Conservation (phyloP, 1,284 basidiomycete genomes). For the Amylostereum areolatum region DNA sequence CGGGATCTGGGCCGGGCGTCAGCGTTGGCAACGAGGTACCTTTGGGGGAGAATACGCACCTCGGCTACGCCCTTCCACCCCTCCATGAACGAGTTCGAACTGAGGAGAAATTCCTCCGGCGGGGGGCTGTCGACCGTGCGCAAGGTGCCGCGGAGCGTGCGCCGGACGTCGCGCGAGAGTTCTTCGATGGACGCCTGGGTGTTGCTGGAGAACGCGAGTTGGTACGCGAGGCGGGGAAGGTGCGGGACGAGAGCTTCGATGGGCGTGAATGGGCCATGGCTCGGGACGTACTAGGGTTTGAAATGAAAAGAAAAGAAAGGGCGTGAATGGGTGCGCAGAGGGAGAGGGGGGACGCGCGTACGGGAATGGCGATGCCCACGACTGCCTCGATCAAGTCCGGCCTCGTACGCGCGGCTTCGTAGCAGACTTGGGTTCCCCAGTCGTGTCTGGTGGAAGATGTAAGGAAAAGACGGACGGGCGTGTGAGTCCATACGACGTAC, state of each 20-base stretch:
- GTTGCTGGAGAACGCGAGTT: conserved; percentile 49
- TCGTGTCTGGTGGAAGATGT: conserved; percentile 45
- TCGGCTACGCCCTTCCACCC: conserved; percentile 41
- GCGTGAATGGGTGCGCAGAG: conserved; percentile 1
- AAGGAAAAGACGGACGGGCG: not conserved
- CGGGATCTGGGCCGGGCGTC: conserved; percentile 40
- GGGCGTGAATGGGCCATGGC: conserved; percentile 39
- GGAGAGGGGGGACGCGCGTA: conserved; percentile 22
- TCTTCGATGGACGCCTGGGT: conserved; percentile 44
- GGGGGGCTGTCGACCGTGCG: conserved; percentile 46
- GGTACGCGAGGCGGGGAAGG: conserved; percentile 54
- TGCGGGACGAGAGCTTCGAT: conserved; percentile 31
- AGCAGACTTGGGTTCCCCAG: conserved; percentile 64
- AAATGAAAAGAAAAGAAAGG: not conserved
- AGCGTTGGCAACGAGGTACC: not conserved
- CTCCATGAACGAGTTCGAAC: conserved; percentile 39
- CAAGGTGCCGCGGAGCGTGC: conserved; percentile 48
- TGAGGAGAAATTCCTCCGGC: conserved; percentile 47
- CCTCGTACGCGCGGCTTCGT: conserved; percentile 56
- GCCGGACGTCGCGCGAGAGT: conserved; percentile 46
- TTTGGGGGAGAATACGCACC: conserved; percentile 20
- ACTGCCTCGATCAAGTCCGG: conserved; percentile 58
- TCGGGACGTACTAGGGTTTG: conserved; percentile 43
- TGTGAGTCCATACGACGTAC: conserved; percentile 25
- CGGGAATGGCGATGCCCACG: conserved; percentile 55